Evolutionary conservation across 2,329 filamentous ascomycete species (phyloP).

Genomic region (Teratosphaeria destructans): DNA sequence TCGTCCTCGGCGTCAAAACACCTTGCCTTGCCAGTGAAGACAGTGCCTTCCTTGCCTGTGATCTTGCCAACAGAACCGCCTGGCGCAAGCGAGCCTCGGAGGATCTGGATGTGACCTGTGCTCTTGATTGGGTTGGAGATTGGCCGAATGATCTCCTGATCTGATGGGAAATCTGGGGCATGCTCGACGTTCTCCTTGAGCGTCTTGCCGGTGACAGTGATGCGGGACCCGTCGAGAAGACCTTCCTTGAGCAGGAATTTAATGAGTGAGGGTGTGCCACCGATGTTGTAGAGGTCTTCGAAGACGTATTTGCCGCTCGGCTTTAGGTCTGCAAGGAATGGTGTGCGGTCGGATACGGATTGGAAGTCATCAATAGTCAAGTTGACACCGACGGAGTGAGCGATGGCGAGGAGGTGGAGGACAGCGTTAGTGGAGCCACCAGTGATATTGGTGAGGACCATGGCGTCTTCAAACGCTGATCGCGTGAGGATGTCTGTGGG

Average conservation of each 20-base stretch:
- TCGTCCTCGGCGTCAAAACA: constrained; percentile 61
- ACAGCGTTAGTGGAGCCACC: constrained; percentile 43
- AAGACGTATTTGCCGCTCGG: constrained; percentile 45
- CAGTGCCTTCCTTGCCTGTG: constrained; percentile 61
- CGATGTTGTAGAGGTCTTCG: constrained; percentile 49
- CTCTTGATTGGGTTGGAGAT: constrained; percentile 59
- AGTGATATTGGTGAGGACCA: constrained; percentile 41
- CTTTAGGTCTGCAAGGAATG: constrained; percentile 42
- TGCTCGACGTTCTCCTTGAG: constrained; percentile 42
- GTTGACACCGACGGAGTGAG: constrained; percentile 38
- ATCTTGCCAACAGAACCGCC: constrained; percentile 66
- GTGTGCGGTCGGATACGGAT: constrained; percentile 38
- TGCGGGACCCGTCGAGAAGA: constrained; percentile 36
- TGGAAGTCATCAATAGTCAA: constrained; percentile 44
- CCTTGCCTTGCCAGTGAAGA: constrained; percentile 58
- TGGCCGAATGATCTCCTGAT: constrained; percentile 61
- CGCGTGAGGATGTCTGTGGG: constrained; percentile 41
- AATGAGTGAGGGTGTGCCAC: constrained; percentile 39
- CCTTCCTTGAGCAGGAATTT: constrained; percentile 42
- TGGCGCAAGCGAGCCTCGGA: constrained; percentile 58
- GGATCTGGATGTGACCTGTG: constrained; percentile 64
- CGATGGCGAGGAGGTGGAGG: constrained; percentile 42
- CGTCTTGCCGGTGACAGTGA: constrained; percentile 42
- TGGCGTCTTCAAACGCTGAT: constrained; percentile 41
- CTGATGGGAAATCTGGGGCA: constrained; percentile 52